Evolutionary conservation across 768 basidiomycete species (phyloP), one percentile per base, ranked within the genome.

Genomic region (Psilocybe sp.): DNA sequence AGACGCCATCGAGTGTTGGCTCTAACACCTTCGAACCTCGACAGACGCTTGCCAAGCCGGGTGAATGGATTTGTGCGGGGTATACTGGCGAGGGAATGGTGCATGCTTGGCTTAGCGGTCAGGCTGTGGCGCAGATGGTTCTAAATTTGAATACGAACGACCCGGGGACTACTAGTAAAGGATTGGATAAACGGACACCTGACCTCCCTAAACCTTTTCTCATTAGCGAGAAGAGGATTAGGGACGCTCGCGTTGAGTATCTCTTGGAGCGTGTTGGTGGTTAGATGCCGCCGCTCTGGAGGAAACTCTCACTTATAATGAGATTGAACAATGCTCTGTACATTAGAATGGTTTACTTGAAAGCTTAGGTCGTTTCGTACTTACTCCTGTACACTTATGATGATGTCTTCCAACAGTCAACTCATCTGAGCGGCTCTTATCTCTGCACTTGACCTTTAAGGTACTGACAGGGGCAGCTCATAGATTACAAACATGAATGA

Each of bases 31-130:
- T 28, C 23, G 23, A 28, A 28, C 4, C 23, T 4, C 23, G 33
- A n/a, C 20, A n/a, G 10, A 9, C 13, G 18, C 50, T 68, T 9
- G 68, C 72, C 1, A 49, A 58, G 16, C 64, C 82, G 0, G 86
- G 85, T 13, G 87, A 89, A 61, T 88, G 87, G 87, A 74, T 88
- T 13, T 70, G 81, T 13, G 85, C 82, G 11, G 87, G 85, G 4
- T 89, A 83, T 60, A 73, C 77, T 0, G 87, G 87, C 0, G 87
- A 89, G 55, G 87, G 87, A 7, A 58, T 58, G 57, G 57, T 58
- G 1, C 57, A 58, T 49, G 57, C 57, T 20, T 58, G 57, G 57
- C 37, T 58, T 35, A 41, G 57, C 34, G 57, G 57, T 15, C 45
- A 46, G 5, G 57, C 57, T 16, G 34, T 58, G 18, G 57, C 48